phyloP scores from a whole-genome alignment of 306 rosid genomes.

The Glycine soja region DNA sequence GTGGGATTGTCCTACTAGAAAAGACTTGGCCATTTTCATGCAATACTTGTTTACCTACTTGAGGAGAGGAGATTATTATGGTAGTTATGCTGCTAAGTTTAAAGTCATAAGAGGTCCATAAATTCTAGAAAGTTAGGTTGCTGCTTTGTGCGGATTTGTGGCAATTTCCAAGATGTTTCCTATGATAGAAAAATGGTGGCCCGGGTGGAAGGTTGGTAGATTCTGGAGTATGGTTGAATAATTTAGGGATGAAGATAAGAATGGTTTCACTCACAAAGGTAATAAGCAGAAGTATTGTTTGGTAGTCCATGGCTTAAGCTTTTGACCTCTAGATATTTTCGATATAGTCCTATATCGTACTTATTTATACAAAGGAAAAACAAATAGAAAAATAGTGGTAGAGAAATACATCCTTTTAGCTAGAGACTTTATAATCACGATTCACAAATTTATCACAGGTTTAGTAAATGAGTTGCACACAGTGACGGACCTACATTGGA shows the following conservation, averaged over 20 bases:
- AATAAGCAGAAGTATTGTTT: constrained; percentile 1
- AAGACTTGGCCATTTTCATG: constrained; percentile 13
- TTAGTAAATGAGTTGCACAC: too few relatives aligned
- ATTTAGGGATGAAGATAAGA: constrained; percentile 15
- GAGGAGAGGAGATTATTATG: constrained; percentile 42
- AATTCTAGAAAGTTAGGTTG: constrained; percentile 27
- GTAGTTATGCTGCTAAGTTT: constrained; percentile 39
- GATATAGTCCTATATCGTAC: too few relatives aligned
- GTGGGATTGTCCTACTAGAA: constrained; percentile 29
- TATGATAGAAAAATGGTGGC: too few relatives aligned
- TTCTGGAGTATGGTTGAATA: neutral
- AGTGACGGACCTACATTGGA: too few relatives aligned
- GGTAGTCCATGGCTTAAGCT: constrained; percentile 23
- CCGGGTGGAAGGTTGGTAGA: constrained; percentile 7
- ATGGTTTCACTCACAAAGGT: neutral
- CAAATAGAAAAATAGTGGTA: too few relatives aligned
- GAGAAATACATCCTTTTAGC: too few relatives aligned
- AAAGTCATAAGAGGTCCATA: constrained; percentile 44
- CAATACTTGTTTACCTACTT: constrained; percentile 33
- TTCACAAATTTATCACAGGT: too few relatives aligned
- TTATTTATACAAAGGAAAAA: too few relatives aligned
- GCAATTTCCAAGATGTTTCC: constrained; percentile 17
- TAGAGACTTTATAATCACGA: too few relatives aligned
- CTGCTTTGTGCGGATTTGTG: constrained; percentile 20
- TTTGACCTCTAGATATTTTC: neutral